Evolutionary conservation across 2,329 filamentous ascomycete species (phyloP).

Genomic region (Pseudogymnoascus sp.): DNA sequence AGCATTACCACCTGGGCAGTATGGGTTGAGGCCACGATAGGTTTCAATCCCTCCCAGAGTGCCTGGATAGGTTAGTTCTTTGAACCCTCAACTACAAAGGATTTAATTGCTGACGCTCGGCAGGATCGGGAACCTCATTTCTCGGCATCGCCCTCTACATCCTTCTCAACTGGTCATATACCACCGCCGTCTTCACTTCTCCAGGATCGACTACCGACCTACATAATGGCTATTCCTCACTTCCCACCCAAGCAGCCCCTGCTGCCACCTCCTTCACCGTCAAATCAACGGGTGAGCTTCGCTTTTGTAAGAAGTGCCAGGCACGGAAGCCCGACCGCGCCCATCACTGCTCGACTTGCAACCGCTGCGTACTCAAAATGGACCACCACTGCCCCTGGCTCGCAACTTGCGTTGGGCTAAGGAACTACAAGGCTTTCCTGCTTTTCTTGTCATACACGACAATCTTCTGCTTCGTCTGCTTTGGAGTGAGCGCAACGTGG

Average conservation of each 20-base stretch:
- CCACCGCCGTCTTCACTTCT: constrained; percentile 83
- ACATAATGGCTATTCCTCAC: constrained; percentile 64
- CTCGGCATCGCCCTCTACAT: constrained; percentile 66
- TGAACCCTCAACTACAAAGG: neutral
- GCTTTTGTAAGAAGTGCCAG: constrained; percentile 98
- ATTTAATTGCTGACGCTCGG: constrained; percentile 17
- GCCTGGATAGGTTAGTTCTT: constrained; percentile 48
- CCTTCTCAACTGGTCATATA: constrained; percentile 83
- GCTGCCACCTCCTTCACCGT: constrained; percentile 74
- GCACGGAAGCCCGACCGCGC: constrained; percentile 88
- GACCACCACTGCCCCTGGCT: constrained; percentile 99
- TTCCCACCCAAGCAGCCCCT: constrained; percentile 64
- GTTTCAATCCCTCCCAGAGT: constrained; percentile 46
- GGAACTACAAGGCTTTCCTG: constrained; percentile 93
- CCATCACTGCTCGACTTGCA: constrained; percentile 94
- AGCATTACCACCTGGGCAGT: constrained; percentile 85
- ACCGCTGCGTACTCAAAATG: constrained; percentile 96
- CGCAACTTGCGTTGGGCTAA: constrained; percentile 86
- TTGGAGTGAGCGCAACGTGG: constrained; percentile 71
- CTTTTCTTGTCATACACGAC: constrained; percentile 87
- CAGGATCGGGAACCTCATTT: constrained; percentile 50
- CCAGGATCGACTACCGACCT: constrained; percentile 63
- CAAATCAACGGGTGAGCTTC: constrained; percentile 77
- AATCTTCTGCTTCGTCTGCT: constrained; percentile 75
- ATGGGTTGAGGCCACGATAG: constrained; percentile 77